Percentiles rank a stretch among this genome's conserved stretches.
phyloP scores from a whole-genome alignment of 352 stramenopile genomes.

The Pythium monospermum region DNA sequence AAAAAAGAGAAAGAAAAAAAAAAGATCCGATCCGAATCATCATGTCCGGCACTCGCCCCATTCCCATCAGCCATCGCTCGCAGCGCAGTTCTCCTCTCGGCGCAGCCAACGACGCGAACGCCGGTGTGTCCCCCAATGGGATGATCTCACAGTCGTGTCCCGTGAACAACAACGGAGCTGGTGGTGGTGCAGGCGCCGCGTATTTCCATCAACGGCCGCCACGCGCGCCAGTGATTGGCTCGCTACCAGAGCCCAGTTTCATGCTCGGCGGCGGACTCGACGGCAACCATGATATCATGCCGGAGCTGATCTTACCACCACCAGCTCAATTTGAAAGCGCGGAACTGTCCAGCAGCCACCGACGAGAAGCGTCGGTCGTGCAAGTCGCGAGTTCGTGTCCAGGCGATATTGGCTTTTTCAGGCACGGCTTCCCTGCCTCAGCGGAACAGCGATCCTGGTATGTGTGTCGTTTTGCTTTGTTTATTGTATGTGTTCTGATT shows the following conservation, averaged over 20 bases:
- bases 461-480: conserved; percentile 5
- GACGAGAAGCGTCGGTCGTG: conserved; percentile 37
- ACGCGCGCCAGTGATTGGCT: conserved; percentile 49
- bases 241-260: conserved; percentile 58
- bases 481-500: conserved; percentile 2
- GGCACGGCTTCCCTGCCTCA: conserved; percentile 26
- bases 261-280: conserved; percentile 23
- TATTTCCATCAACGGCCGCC: conserved; percentile 28
- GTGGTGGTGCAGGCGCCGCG: no score
- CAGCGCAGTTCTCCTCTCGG: conserved; percentile 37
- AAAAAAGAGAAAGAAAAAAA: conserved; percentile 3
- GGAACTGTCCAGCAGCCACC: conserved; percentile 3
- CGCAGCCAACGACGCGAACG: conserved; percentile 12
- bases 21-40: background rate
- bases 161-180: conserved; percentile 37
- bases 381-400: conserved; percentile 73
- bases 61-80: conserved; percentile 43
- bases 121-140: conserved; percentile 17
- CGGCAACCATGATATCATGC: conserved; percentile 39
- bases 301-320: conserved; percentile 50
- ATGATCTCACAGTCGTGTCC: conserved; percentile 64
- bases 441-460: conserved; percentile 47
- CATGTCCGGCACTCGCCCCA: conserved; percentile 46
- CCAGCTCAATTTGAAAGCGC: conserved; percentile 26
- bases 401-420: conserved; percentile 55